phyloP scores from a whole-genome alignment of 345 rosid genomes.

The Eucalyptus sp. region DNA sequence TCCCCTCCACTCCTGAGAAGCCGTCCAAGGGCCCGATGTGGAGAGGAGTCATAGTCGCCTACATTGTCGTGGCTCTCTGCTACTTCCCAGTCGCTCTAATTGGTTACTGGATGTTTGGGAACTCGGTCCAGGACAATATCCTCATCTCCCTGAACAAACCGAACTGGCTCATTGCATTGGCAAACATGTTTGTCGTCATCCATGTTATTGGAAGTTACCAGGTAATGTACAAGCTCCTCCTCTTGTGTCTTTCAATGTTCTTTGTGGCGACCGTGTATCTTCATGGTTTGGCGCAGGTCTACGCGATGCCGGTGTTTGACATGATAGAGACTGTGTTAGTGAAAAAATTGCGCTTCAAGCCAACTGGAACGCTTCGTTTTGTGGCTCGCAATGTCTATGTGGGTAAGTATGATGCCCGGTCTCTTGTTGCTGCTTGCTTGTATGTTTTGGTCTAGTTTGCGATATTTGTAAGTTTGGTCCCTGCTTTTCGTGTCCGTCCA shows the following conservation, averaged over 20 bases:
- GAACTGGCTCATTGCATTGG: conserved; percentile 48
- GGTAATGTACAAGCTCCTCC: conserved; percentile 3
- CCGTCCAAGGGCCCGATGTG: conserved; percentile 88
- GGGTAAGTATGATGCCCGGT: conserved; percentile 18
- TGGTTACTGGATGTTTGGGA: conserved; percentile 57
- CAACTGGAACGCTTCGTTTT: conserved; percentile 34
- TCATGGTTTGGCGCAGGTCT: conserved; percentile 18
- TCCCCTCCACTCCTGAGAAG: conserved; percentile 81
- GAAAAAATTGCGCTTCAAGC: conserved; percentile 42
- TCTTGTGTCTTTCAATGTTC: not conserved
- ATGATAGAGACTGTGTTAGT: conserved; percentile 62
- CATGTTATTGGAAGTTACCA: conserved; percentile 83
- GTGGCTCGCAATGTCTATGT: conserved; percentile 37
- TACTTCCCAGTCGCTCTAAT: conserved; percentile 73
- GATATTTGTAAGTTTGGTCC: not conserved
- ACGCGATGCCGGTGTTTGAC: conserved; percentile 77
- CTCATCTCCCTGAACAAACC: conserved; percentile 62
- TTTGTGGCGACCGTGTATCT: not conserved
- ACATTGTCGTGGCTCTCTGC: conserved; percentile 59
- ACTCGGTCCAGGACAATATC: conserved; percentile 45
- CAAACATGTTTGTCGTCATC: conserved; percentile 59
- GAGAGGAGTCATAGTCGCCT: conserved; percentile 67
- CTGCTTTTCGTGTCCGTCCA: not conserved
- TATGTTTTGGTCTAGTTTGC: not conserved
- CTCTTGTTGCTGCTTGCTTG: not conserved